These are phyloP conservation scores for Dictyostelium intermedium DNA, from an alignment of 78 protist genomes.

Conservation along the genomic window DNA sequence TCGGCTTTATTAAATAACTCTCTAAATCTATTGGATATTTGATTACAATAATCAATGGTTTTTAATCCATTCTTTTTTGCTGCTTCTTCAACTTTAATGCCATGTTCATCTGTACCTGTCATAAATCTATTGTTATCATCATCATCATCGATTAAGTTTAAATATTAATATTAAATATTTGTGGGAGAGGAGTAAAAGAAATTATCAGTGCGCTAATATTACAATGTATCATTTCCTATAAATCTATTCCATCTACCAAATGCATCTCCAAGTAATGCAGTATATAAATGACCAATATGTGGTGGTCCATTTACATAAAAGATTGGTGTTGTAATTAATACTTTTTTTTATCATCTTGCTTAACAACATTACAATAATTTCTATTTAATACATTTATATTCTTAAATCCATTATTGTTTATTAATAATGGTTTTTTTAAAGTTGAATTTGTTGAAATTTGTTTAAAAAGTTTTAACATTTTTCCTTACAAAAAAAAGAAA, in stretches of 20 bases:
- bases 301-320: constrained; percentile 97
- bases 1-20: background rate
- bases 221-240: constrained; percentile 19
- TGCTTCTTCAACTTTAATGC: constrained; percentile 87
- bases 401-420: background rate
- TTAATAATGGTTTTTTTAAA: background rate
- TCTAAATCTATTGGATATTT: constrained; percentile 16
- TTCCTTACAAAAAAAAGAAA: background rate
- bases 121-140: too few species aligned
- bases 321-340: constrained; percentile 96
- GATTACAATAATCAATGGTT: constrained; percentile 85
- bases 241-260: constrained; percentile 85
- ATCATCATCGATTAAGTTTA: too few species aligned
- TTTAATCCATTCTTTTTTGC: constrained; percentile 80
- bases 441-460: background rate
- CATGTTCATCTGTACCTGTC: constrained; percentile 98
- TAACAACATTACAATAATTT: background rate
- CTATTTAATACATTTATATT: background rate
- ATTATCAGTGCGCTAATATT: too few species aligned
- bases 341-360: background rate
- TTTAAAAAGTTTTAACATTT: background rate
- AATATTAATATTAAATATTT: too few species aligned
- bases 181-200: too few species aligned
- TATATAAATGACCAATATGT: constrained; percentile 93
- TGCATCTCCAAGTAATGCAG: constrained; percentile 91